Base-by-base conservation (phyloP, 805 yeast genomes). In the Yarrowia divulgata region DNA sequence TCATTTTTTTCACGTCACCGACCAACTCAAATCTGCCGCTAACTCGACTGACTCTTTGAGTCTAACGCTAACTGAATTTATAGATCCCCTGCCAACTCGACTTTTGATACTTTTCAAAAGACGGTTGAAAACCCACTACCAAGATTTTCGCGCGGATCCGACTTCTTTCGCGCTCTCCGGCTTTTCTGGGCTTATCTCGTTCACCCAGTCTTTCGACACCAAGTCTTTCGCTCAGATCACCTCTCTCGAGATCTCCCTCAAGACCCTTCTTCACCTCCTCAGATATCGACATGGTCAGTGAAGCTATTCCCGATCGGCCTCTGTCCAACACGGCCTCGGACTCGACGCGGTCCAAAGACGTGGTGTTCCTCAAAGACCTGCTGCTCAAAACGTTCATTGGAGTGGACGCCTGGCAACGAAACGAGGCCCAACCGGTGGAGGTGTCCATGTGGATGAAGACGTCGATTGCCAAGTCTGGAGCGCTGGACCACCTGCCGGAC, bases 401-500 rank as follows among this genome's bases (percentile, higher is more conserved):
- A 0, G 84, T 85, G 13, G 94, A 90, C 77, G 89, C 88, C 45
- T 91, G 95, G 96, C 82, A 84, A 70, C 81, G 89, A 69, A 84
- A 86, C 4, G 84, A 77, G 23, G 84, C 88, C 1, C 96, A 91
- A 74, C 91, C 92, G 3, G 82, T 90, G 32, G 75, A 80, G 1
- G 81, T 91, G 8, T 84, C 90, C 12, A 82, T 90, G 34, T 81
- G 83, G 54, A 83, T 91, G 71, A 80, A 80, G 42, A 90, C 97
- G 0, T 87, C 88, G 73, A 89, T 93, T 74, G 81, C 84, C 32
- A 81, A 84, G 69, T 93, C 97, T n/a, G 87, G 94, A n/a, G 78
- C 79, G 13, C 85, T 88, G 0, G 98, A 94, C 78, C 94, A 93
- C 75, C 82, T 94, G 73, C 85, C 86, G 70, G 87, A 90, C 74